Evolutionary conservation across 139 green algal genomes (phyloP).

Genomic region (Volvox reticuliferus): DNA sequence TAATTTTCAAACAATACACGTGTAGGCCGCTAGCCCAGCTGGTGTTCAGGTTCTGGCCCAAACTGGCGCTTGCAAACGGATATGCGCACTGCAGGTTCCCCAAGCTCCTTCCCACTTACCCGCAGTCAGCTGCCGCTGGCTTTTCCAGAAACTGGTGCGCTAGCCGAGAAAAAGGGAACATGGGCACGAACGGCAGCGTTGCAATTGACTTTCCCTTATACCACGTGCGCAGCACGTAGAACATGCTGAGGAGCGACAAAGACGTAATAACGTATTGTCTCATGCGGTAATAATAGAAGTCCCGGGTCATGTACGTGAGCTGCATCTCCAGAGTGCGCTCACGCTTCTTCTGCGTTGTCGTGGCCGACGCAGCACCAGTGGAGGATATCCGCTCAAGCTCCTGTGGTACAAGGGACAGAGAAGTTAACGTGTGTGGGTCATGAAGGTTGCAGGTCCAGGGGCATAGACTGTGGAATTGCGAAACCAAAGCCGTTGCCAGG

Average conservation of each 20-base stretch:
- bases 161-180: slow-evolving; percentile 24
- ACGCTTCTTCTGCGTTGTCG: slow-evolving; percentile 24
- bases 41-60: too few relatives aligned
- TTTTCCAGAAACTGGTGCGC: slow-evolving; percentile 8
- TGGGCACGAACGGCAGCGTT: slow-evolving; percentile 28
- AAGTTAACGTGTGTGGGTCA: too few relatives aligned
- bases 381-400: slow-evolving; percentile 1
- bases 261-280: slow-evolving; percentile 30
- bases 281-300: slow-evolving; percentile 27
- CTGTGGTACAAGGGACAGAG: neutral
- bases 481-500: too few relatives aligned
- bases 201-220: slow-evolving; percentile 22
- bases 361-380: neutral
- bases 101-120: neutral
- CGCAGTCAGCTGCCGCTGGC: neutral
- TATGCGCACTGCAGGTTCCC: too few relatives aligned
- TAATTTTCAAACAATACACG: too few relatives aligned
- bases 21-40: too few relatives aligned
- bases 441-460: too few relatives aligned
- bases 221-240: slow-evolving; percentile 39
- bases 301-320: slow-evolving; percentile 13
- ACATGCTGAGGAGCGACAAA: neutral
- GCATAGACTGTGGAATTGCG: too few relatives aligned
- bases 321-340: slow-evolving; percentile 35
- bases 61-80: too few relatives aligned